Evolutionary conservation across 2,329 filamentous ascomycete species (phyloP).

Genomic region (Penicillium sp.): DNA sequence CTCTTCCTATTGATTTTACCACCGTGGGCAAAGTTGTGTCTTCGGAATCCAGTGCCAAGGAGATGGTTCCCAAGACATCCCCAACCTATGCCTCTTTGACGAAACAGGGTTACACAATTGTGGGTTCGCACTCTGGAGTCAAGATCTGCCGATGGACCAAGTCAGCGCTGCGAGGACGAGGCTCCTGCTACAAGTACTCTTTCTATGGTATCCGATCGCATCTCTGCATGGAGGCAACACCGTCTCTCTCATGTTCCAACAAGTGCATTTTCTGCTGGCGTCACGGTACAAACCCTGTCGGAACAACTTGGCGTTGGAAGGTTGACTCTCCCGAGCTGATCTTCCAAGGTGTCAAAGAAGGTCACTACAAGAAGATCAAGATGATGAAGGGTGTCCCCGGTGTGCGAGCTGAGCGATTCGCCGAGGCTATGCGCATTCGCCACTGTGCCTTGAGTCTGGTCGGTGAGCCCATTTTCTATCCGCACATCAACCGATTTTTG

Average conservation of each 20-base stretch:
- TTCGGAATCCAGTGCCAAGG: constrained; percentile 59
- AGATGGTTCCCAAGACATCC: constrained; percentile 91
- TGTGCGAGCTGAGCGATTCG: constrained; percentile 85
- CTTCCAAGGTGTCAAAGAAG: constrained; percentile 84
- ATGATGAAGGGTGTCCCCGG: constrained; percentile 94
- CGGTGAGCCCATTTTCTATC: constrained; percentile 98
- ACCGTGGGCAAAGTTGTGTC: constrained; percentile 49
- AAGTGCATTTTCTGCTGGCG: constrained; percentile 99
- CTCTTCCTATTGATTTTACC: constrained; percentile 83
- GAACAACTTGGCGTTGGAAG: constrained; percentile 95
- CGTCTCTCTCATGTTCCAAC: constrained; percentile 92
- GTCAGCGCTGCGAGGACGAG: constrained; percentile 86
- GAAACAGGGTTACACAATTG: constrained; percentile 94
- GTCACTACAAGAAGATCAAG: constrained; percentile 96
- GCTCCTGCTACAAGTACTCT: constrained; percentile 96
- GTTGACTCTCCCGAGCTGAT: constrained; percentile 89
- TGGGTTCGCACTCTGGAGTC: constrained; percentile 92
- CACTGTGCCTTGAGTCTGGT: constrained; percentile 92
- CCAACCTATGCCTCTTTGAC: constrained; percentile 87
- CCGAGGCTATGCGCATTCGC: constrained; percentile 87
- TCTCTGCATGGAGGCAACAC: constrained; percentile 97
- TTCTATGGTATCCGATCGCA: constrained; percentile 97
- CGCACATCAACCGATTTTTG: constrained; percentile 91
- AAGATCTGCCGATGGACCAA: constrained; percentile 99
- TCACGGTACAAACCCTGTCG: constrained; percentile 94